Conservation (phyloP, 1,284 basidiomycete species). For the Puccinia coronata region DNA sequence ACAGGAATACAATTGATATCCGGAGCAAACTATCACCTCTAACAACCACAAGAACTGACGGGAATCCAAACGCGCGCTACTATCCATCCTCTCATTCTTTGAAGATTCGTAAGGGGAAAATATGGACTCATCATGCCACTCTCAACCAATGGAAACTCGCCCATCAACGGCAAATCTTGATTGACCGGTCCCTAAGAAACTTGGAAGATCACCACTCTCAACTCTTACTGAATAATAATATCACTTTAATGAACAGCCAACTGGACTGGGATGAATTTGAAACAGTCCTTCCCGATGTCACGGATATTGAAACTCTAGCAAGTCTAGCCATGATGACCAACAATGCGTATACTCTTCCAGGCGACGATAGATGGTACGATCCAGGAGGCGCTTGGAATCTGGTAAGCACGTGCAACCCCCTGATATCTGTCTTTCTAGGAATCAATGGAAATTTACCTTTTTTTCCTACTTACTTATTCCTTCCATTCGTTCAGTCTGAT, state of each 20-base stretch:
- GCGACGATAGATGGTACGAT: constrained; percentile 72
- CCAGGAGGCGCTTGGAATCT: constrained; percentile 68
- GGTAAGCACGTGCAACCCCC: constrained; percentile 61
- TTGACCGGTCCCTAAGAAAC: constrained; percentile 15
- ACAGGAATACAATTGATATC: constrained; percentile 48
- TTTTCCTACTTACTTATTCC: constrained; percentile 22
- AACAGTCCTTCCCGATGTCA: constrained; percentile 65
- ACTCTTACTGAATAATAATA: not conserved
- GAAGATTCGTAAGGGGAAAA: constrained; percentile 27
- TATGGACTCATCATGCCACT: constrained; percentile 52
- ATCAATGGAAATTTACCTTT: constrained; percentile 54
- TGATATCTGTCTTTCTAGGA: constrained; percentile 19
- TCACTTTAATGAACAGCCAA: not conserved
- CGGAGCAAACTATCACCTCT: constrained; percentile 23
- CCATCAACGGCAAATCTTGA: constrained; percentile 25
- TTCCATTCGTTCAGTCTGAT: constrained; percentile 66
- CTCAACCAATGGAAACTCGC: constrained; percentile 44
- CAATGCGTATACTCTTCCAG: constrained; percentile 70
- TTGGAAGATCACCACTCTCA: not conserved
- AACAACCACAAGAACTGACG: not conserved
- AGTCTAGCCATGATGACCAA: constrained; percentile 90
- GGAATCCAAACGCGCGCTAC: constrained; percentile 11
- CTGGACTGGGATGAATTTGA: constrained; percentile 26
- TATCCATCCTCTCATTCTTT: constrained; percentile 19
- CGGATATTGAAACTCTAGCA: constrained; percentile 73